Conservation (phyloP, 1,139 yeast genomes). For the Taphrina deformans region DNA sequence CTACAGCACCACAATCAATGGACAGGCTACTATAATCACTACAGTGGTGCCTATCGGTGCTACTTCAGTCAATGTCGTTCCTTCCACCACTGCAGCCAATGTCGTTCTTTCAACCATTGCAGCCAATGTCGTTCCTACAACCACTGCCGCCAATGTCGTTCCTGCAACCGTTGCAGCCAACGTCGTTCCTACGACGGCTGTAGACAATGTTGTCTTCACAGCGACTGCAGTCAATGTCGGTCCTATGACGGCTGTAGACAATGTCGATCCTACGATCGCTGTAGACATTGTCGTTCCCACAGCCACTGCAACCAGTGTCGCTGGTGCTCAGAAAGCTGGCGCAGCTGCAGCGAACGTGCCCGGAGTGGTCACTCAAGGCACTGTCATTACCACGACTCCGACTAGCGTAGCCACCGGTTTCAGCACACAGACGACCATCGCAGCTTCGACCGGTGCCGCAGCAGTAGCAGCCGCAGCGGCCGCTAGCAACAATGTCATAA, state of each 20-base stretch:
- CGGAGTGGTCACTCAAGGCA: not conserved
- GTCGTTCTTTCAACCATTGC: no score
- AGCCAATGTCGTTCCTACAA: no score
- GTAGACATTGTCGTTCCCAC: not conserved
- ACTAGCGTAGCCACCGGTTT: not conserved
- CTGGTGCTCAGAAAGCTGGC: not conserved
- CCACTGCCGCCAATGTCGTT: no score
- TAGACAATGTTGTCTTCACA: no score
- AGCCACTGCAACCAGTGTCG: not conserved
- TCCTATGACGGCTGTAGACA: no score
- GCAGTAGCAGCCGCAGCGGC: not conserved
- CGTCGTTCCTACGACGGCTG: no score
- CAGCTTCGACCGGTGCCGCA: not conserved
- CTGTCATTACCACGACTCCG: not conserved
- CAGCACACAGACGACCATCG: not conserved
- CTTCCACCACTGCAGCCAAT: no score
- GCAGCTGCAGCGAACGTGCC: not conserved
- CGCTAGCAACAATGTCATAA: not conserved
- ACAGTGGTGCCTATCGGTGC: not conserved
- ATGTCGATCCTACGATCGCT: no score
- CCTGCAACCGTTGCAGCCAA: no score
- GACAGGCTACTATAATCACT: constrained; percentile 8
- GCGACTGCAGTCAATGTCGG: no score
- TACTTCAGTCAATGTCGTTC: no score
- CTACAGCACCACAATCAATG: constrained; percentile 9